These are phyloP conservation scores for Alternaria angustiovoidea DNA, from an alignment of 2,329 filamentous ascomycete genomes.

Conservation along the genomic window DNA sequence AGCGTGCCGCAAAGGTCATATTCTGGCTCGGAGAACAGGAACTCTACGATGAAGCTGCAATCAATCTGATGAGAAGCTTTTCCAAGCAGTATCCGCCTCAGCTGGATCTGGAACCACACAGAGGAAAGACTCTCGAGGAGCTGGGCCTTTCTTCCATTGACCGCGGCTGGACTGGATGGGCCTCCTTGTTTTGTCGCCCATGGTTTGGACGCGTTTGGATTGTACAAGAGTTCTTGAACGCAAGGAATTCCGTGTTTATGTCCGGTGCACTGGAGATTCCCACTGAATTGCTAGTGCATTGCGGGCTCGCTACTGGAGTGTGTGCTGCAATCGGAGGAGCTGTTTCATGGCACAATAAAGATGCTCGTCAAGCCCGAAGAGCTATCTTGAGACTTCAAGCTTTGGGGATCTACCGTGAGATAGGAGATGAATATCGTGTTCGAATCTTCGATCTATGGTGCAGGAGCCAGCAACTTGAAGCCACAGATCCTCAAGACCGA, in stretches of 20 bases:
- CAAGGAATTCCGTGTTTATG: conserved; percentile 9
- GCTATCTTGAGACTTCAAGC: background rate
- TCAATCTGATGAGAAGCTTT: conserved; percentile 7
- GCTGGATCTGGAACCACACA: background rate
- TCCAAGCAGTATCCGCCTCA: background rate
- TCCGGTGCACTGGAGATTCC: conserved; percentile 15
- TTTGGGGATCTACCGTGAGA: background rate
- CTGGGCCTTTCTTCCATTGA: background rate
- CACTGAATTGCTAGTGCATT: conserved; percentile 8
- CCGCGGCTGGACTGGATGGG: conserved; percentile 14
- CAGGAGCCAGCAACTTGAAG: conserved; percentile 14
- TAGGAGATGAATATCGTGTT: background rate
- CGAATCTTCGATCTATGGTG: conserved; percentile 12
- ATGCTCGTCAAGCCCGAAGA: background rate
- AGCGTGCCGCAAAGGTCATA: conserved; percentile 12
- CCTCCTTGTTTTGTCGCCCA: conserved; percentile 12
- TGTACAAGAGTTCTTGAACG: conserved; percentile 20
- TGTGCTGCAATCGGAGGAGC: background rate
- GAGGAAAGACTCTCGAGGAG: background rate
- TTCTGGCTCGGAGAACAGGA: conserved; percentile 20
- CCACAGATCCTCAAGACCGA: conserved; percentile 16
- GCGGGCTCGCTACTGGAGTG: conserved; percentile 1
- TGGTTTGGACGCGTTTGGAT: conserved; percentile 22
- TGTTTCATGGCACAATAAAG: background rate
- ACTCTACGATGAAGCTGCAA: conserved; percentile 8